These are phyloP conservation scores for Firmiana major DNA, from an alignment of 345 rosid genomes.

Conservation along the genomic window DNA sequence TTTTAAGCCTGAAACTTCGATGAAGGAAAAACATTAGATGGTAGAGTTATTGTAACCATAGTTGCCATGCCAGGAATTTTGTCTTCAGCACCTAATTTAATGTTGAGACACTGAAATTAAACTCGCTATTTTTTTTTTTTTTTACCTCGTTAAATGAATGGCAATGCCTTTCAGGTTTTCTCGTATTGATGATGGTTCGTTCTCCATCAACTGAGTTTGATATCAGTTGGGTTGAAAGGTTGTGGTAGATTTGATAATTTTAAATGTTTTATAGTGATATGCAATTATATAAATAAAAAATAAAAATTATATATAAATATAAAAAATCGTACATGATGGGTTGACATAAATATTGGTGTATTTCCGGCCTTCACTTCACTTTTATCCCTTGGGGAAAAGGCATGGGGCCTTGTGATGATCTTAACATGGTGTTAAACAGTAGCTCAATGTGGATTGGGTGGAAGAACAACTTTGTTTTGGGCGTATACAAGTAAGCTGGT, in stretches of 20 bases:
- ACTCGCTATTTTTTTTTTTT: not conserved
- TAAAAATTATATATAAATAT: no score
- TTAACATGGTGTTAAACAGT: no score
- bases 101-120: constrained; percentile 3
- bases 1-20: constrained; percentile 3
- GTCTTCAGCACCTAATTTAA: constrained; percentile 6
- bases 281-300: no score
- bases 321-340: no score
- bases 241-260: no score
- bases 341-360: no score
- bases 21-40: constrained; percentile 11
- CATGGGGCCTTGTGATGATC: no score
- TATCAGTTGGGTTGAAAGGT: not conserved
- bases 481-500: not conserved
- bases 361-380: no score
- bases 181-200: not conserved
- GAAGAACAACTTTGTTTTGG: not conserved
- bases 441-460: not conserved
- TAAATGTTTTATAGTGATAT: no score
- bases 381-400: no score
- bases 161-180: not conserved
- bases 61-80: constrained; percentile 12
- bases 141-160: not conserved
- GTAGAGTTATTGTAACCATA: constrained; percentile 23
- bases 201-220: not conserved